phyloP scores from a whole-genome alignment of 768 basidiomycete genomes.

The Boletus reticuloceps region DNA sequence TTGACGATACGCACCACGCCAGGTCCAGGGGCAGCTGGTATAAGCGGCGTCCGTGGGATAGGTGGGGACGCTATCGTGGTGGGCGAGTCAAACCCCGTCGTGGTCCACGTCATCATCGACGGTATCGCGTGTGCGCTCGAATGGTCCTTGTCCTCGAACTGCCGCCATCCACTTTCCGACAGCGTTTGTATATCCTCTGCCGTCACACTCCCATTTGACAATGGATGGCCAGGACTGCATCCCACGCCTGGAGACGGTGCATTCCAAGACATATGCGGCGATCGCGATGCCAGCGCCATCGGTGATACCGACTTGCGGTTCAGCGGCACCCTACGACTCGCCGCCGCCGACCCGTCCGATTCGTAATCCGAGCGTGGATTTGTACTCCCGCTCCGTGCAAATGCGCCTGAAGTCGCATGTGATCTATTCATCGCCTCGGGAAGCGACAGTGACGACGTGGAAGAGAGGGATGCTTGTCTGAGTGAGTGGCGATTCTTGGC shows the following conservation, averaged over 20 bases:
- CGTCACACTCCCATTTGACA: conserved; percentile 16
- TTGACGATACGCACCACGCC: conserved; percentile 28
- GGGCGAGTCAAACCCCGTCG: conserved; percentile 37
- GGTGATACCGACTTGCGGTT: conserved; percentile 71
- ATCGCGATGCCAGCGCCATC: conserved; percentile 57
- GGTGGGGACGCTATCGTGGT: conserved; percentile 37
- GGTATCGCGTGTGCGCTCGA: neutral
- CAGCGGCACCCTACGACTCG: conserved; percentile 58
- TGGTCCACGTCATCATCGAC: neutral
- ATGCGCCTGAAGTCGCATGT: conserved; percentile 18
- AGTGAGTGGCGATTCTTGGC: conserved; percentile 34
- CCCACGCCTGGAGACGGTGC: conserved; percentile 40
- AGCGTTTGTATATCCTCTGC: conserved; percentile 24
- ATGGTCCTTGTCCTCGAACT: conserved; percentile 17
- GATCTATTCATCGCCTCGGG: conserved; percentile 43
- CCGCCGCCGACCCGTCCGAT: conserved; percentile 43
- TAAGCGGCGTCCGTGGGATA: conserved; percentile 39
- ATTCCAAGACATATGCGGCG: conserved; percentile 33
- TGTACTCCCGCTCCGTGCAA: conserved; percentile 16
- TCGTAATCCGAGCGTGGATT: conserved; percentile 49
- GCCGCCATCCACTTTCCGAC: conserved; percentile 31
- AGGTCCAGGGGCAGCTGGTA: conserved; percentile 10
- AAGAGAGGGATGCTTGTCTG: conserved; percentile 59
- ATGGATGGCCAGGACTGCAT: conserved; percentile 22
- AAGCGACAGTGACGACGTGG: conserved; percentile 60